These are phyloP conservation scores for Rhododendron ovatum DNA, from an alignment of 148 eudicot genomes.

Conservation along the genomic window DNA sequence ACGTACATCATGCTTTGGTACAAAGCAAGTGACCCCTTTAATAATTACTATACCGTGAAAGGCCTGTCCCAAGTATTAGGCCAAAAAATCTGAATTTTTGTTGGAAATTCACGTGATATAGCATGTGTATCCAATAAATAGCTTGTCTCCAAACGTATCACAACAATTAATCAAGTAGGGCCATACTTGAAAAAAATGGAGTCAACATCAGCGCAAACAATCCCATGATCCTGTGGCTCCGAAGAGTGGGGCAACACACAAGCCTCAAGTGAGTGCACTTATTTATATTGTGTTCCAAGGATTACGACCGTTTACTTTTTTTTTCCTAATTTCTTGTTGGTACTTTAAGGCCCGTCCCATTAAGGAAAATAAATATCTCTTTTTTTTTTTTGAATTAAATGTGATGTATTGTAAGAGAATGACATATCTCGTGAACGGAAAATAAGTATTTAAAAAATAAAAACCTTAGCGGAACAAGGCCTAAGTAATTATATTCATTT, in stretches of 20 bases:
- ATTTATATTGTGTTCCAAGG: neutral
- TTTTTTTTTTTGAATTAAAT: too few species aligned
- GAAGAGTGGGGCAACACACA: neutral
- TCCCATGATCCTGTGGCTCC: neutral
- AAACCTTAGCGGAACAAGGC: too few species aligned
- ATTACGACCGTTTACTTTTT: neutral
- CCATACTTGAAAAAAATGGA: neutral
- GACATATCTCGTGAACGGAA: too few species aligned
- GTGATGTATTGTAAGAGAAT: too few species aligned
- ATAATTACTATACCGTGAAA: neutral
- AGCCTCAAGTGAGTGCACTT: neutral
- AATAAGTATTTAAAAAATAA: too few species aligned
- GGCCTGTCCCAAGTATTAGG: neutral
- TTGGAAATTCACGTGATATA: neutral
- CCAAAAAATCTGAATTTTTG: neutral
- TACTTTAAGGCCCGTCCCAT: neutral
- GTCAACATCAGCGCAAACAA: neutral
- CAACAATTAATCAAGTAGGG: neutral
- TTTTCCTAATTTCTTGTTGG: neutral
- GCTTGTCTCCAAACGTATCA: neutral
- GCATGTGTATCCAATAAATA: neutral
- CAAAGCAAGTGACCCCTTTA: neutral
- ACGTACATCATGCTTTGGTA: neutral
- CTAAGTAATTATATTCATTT: neutral
- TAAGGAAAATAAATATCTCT: too few species aligned